These are phyloP conservation scores for Cystofilobasidium capitatum DNA, from an alignment of 768 basidiomycete genomes.

Conservation along the genomic window DNA sequence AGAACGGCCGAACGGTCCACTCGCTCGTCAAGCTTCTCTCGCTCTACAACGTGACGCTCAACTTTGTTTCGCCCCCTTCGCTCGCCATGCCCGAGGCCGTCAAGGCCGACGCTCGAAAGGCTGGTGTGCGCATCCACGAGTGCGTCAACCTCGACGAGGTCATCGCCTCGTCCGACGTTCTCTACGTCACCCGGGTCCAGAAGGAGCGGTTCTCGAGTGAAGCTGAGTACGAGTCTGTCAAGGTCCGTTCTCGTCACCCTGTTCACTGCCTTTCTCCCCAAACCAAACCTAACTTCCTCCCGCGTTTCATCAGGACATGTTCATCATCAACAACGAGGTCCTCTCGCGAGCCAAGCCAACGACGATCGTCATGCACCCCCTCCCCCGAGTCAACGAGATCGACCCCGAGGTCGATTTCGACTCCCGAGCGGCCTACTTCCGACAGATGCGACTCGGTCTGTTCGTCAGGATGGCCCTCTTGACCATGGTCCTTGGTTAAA, in stretches of 20 bases:
- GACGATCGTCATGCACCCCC: constrained; percentile 99
- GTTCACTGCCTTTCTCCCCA: background rate
- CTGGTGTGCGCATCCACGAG: constrained; percentile 65
- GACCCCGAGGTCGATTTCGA: constrained; percentile 98
- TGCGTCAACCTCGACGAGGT: constrained; percentile 87
- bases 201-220: constrained; percentile 80
- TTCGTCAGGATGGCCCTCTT: constrained; percentile 83
- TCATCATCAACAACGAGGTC: constrained; percentile 86
- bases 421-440: constrained; percentile 88
- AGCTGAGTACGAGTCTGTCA: constrained; percentile 78
- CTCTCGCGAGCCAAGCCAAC: constrained; percentile 87
- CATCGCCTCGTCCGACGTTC: constrained; percentile 81
- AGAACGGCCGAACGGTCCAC: constrained; percentile 96
- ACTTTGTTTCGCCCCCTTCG: constrained; percentile 82
- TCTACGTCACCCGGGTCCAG: constrained; percentile 93
- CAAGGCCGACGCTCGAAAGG: constrained; percentile 70
- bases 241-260: constrained; percentile 36
- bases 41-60: constrained; percentile 84
- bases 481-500: constrained; percentile 49
- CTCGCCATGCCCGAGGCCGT: constrained; percentile 83
- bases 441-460: constrained; percentile 95
- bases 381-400: constrained; percentile 93
- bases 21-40: constrained; percentile 84
- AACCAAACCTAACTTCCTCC: background rate
- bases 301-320: constrained; percentile 49